phyloP scores from a whole-genome alignment of 2,329 filamentous ascomycete genomes.

The Trichoderma guizhouense region DNA sequence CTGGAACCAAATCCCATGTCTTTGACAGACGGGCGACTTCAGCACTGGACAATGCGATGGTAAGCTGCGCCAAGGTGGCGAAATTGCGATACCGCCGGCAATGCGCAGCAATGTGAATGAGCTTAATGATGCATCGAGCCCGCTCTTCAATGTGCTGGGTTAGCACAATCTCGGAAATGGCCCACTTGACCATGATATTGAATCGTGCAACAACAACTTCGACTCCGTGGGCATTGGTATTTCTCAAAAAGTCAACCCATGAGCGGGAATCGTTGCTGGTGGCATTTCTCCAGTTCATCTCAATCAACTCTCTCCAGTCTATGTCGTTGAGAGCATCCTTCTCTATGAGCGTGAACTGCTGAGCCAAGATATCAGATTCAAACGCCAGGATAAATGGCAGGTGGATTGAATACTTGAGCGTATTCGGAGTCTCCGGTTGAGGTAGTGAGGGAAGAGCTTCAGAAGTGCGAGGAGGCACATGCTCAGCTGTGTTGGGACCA shows the following conservation, averaged over 20 bases:
- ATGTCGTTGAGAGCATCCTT: constrained; percentile 84
- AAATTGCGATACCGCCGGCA: constrained; percentile 76
- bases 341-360: constrained; percentile 82
- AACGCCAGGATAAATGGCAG: constrained; percentile 79
- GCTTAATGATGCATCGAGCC: constrained; percentile 73
- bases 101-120: constrained; percentile 75
- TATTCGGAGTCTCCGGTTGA: constrained; percentile 29
- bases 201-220: constrained; percentile 83
- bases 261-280: constrained; percentile 64
- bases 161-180: constrained; percentile 73
- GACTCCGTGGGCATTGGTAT: constrained; percentile 69
- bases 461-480: constrained; percentile 29
- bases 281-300: constrained; percentile 75
- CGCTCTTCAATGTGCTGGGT: constrained; percentile 70
- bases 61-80: constrained; percentile 77
- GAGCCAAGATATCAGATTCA: constrained; percentile 72
- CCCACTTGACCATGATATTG: constrained; percentile 87
- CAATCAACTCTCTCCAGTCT: constrained; percentile 83
- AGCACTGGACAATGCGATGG: constrained; percentile 71
- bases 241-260: constrained; percentile 78
- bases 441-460: constrained; percentile 37
- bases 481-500: constrained; percentile 34
- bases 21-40: constrained; percentile 64
- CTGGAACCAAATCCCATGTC: constrained; percentile 70
- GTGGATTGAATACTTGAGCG: constrained; percentile 52